phyloP scores from a whole-genome alignment of 129 eudicot genomes.

The Oenanthe sinensis region DNA sequence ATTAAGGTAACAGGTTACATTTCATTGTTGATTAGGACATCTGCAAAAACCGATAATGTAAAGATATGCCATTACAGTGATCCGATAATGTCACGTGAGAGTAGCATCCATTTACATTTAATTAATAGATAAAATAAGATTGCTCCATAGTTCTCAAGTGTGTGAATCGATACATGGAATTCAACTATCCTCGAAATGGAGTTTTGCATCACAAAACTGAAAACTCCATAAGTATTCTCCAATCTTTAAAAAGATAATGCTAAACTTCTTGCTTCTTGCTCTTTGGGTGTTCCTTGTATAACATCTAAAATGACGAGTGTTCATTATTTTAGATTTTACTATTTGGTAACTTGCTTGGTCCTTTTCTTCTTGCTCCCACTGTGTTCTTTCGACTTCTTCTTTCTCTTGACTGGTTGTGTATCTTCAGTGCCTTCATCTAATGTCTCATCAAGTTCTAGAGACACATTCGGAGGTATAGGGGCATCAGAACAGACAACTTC shows the following conservation, averaged over 20 bases:
- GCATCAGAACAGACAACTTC: slow-evolving; percentile 32
- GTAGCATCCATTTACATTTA: background rate
- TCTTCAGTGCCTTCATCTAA: slow-evolving; percentile 21
- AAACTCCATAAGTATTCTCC: background rate
- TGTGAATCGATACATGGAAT: background rate
- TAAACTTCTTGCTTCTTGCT: slow-evolving; percentile 17
- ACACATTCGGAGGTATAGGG: slow-evolving; percentile 18
- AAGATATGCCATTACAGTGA: background rate
- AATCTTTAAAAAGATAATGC: background rate
- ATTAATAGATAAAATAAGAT: background rate
- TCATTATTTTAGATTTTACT: background rate
- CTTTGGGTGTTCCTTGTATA: slow-evolving; percentile 7
- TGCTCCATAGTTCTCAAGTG: background rate
- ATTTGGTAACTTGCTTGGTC: slow-evolving; percentile 15
- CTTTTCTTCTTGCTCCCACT: slow-evolving; percentile 21
- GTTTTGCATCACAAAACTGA: background rate
- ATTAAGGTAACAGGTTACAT: background rate
- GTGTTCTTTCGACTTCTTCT: slow-evolving; percentile 24
- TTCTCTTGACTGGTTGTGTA: slow-evolving; percentile 16
- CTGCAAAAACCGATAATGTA: background rate
- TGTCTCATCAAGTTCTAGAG: slow-evolving; percentile 20
- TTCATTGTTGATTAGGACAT: background rate
- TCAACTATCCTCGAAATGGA: background rate
- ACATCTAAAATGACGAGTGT: background rate
- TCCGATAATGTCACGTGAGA: background rate